Base-by-base conservation (phyloP, 2,329 filamentous ascomycete species). In the Aspergillus pseudonomiae region DNA sequence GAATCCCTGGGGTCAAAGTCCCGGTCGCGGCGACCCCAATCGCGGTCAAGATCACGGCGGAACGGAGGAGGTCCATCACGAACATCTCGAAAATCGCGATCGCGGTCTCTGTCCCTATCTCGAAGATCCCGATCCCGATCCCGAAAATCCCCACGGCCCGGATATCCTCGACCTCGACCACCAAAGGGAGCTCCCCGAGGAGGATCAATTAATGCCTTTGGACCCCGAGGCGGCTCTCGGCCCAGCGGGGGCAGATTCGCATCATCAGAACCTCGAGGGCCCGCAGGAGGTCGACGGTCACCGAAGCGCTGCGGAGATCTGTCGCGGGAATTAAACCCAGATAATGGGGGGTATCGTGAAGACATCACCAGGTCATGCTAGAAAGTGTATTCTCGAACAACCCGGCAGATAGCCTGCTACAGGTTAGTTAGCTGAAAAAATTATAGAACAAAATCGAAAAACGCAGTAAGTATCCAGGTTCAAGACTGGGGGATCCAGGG, bases 171-270 rank as follows among this genome's bases (percentile, higher is more conserved):
- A 28, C 77, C 76, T 52, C 75, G 74, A 59, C 78, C 75, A 65
- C 74, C 72, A 63, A 78, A 77, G 24, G 72, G 68, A 26, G 74
- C 71, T 36, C 88, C 88, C 67, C 85, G 86, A n/a, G 87, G 85
- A 34, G 86, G 80, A 65, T 94, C 91, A 64, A 91, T 85, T 62
- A 93, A 81, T 4, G 91, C 92, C 77, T 94, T 93, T 12, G 93
- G 93, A 0, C 91, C 93, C 61, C 93, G 86, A 3, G 93, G 93
- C 2, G 91, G 89, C 67, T 96, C 92, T 68, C 90, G 85, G 14
- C 85, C 83, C 75, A 74, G 84, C 67, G 69, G 84, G 74, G 70
- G 88, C 68, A 88, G 83, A 69, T 84, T 85, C 1, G 84, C 78
- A 68, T 85, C 85, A 65, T 91, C 91, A n/a, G 82, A 80, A 32